Percentiles rank a stretch among this genome's conserved stretches.
phyloP scores from a whole-genome alignment of 352 stramenopile species.

The Phytophthora cryptogea region DNA sequence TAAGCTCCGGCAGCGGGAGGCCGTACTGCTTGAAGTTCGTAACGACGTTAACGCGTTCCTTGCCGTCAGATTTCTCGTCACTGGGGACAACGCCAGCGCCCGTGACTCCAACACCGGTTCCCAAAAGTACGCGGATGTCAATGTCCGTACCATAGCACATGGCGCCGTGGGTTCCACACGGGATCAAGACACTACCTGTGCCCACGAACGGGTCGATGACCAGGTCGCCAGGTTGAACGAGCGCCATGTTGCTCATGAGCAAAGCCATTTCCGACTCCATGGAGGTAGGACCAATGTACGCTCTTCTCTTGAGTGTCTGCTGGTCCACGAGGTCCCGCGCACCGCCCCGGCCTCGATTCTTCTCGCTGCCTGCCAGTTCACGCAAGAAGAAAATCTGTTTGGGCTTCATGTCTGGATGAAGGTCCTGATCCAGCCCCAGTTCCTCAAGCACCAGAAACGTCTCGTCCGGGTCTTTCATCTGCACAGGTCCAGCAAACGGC shows the following conservation, averaged over 20 bases:
- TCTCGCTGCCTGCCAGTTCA: conserved; percentile 70
- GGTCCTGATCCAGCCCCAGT: conserved; percentile 59
- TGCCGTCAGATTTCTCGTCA: conserved; percentile 7
- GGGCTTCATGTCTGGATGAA: conserved; percentile 36
- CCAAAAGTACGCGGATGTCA: conserved; percentile 94
- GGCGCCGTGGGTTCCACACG: conserved; percentile 91
- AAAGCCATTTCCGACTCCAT: conserved; percentile 98
- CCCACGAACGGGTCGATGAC: conserved; percentile 98
- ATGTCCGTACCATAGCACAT: conserved; percentile 97
- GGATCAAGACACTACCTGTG: conserved; percentile 96
- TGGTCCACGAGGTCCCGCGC: conserved; percentile 83
- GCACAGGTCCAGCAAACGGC: conserved; percentile 71
- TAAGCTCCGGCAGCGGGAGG: conserved; percentile 92
- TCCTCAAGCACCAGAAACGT: conserved; percentile 83
- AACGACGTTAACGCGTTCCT: conserved; percentile 66
- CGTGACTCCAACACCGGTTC: conserved; percentile 77
- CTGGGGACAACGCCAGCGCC: conserved; percentile 35
- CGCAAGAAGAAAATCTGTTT: conserved; percentile 79
- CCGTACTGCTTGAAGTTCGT: conserved; percentile 95
- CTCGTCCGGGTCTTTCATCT: conserved; percentile 68
- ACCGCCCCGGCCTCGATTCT: conserved; percentile 71
- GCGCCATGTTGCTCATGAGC: conserved; percentile 93
- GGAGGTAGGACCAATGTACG: conserved; percentile 96
- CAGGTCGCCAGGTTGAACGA: conserved; percentile 70
- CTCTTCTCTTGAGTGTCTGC: conserved; percentile 93